Evolutionary conservation across 768 basidiomycete genomes (phyloP), one percentile per base, ranked within the genome.

Genomic region (Rhizopogon vesiculosus): DNA sequence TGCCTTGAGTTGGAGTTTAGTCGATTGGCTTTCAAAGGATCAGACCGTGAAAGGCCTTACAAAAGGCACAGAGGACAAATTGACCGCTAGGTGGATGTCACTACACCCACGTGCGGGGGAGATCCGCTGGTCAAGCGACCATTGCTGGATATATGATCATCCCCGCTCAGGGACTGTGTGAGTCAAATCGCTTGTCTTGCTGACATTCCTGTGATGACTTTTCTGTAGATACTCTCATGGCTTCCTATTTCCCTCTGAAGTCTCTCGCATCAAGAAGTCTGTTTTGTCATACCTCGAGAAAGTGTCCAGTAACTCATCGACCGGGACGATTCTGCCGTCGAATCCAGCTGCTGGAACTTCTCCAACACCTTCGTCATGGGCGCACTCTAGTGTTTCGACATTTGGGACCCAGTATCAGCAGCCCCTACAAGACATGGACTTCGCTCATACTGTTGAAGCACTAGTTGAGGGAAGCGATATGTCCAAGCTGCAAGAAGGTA

Each of bases 141-240:
- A 87, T 28, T 98, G 96, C 71, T 96, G 93, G 91, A 92, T 99
- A 61, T 98, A 99, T 71, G 95, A 99, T 67, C 96, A 98, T 72
- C 96, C 96, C 2, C 87, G 93, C 48, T 85, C 91, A 15, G 89
- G 91, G 46, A 97, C 95, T 18, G 94, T 96, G 85, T 94, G 76
- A 65, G 90, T 25, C 51, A 29, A 45, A 38, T 35, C 38, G 54
- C 41, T 28, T 18, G 29, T 39, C 18, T 38, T 22, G 57, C 35
- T 33, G 39, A 22, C 22, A 46, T 61, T 45, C 54, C 53, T 42
- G 6, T 54, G 46, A 49, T 56, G 19, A 59, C 25, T 16, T 52
- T 54, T 9, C 7, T n/a, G 10, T 64, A 93, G 91, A 10, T 96
- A 98, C 67, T 85, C 93, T 7, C 96, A 97, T 71, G 96, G 96